phyloP scores from a whole-genome alignment of 1,139 yeast genomes.

The Nakaseomyces delphensis region DNA sequence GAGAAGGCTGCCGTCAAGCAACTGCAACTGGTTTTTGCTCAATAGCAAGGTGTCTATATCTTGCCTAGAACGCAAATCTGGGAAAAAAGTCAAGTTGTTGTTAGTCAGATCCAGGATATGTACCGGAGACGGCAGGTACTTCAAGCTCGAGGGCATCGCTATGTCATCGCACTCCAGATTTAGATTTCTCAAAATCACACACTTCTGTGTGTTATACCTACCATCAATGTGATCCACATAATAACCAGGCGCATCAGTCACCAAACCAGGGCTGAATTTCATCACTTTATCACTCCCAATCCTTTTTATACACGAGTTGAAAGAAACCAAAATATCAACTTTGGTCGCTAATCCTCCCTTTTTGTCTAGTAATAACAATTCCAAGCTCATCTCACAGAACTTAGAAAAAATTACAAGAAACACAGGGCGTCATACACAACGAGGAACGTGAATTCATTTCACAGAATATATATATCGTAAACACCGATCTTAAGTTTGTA shows the following conservation, averaged over 20 bases:
- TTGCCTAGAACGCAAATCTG: slow-evolving; percentile 16
- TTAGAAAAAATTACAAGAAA: no score
- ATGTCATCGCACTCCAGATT: slow-evolving; percentile 19
- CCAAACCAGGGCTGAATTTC: slow-evolving; percentile 46
- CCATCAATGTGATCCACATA: slow-evolving; percentile 27
- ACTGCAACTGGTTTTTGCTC: slow-evolving; percentile 22
- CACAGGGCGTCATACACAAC: no score
- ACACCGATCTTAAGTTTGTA: no score
- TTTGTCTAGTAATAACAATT: no score
- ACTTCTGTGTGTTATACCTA: slow-evolving; percentile 23
- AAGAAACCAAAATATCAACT: no score
- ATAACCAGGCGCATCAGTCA: slow-evolving; percentile 44
- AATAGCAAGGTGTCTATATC: slow-evolving; percentile 27
- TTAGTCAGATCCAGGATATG: slow-evolving; percentile 28
- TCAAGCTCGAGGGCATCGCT: slow-evolving; percentile 22
- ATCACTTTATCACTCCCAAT: slow-evolving; percentile 26
- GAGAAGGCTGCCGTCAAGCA: slow-evolving; percentile 20
- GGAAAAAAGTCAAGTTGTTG: slow-evolving; percentile 22
- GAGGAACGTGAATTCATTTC: no score
- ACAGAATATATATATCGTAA: no score
- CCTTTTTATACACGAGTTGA: neutral
- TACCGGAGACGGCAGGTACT: slow-evolving; percentile 18
- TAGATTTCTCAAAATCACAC: slow-evolving; percentile 24
- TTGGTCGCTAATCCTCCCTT: no score
- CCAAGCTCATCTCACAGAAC: no score